Conservation (phyloP, 371 early-diverging fungal genomes). For the Mucor indicus region DNA sequence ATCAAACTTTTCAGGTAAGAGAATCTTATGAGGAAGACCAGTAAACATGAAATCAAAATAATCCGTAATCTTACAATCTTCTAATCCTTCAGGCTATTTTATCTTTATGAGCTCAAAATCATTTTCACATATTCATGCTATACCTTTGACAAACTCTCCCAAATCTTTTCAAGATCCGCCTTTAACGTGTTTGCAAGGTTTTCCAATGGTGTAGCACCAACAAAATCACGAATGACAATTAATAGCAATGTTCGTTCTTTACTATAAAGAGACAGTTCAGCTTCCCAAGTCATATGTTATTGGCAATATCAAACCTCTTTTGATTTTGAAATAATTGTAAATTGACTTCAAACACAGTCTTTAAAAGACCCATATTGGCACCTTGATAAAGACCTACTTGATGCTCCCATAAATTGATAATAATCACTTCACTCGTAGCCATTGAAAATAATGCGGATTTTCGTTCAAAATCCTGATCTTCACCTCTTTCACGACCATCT, state of each 20-base stretch:
- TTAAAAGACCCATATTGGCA: slow-evolving; percentile 98
- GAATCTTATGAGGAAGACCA: slow-evolving; percentile 91
- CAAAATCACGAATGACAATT: slow-evolving; percentile 96
- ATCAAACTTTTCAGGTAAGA: slow-evolving; percentile 85
- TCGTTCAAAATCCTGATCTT: slow-evolving; percentile 98
- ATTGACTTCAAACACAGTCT: slow-evolving; percentile 98
- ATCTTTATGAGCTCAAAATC: background rate
- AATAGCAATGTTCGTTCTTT: slow-evolving; percentile 87
- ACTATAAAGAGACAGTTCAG: too few species aligned
- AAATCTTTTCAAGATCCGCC: slow-evolving; percentile 86
- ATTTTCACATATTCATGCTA: background rate
- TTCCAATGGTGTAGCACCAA: slow-evolving; percentile 82
- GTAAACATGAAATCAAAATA: slow-evolving; percentile 92
- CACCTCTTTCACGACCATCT: slow-evolving; percentile 97
- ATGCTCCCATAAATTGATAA: slow-evolving; percentile 97
- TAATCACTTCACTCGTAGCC: slow-evolving; percentile 92
- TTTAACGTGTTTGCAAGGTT: slow-evolving; percentile 78
- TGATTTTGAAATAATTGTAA: slow-evolving; percentile 89
- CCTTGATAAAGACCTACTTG: slow-evolving; percentile 98
- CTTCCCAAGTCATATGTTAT: too few species aligned
- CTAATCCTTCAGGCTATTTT: slow-evolving; percentile 74
- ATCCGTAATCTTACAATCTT: slow-evolving; percentile 75
- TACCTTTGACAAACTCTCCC: slow-evolving; percentile 85
- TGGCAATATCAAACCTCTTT: slow-evolving; percentile 52
- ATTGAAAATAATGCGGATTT: slow-evolving; percentile 96